Conservation (phyloP, 2,329 filamentous ascomycete species). For the Trichophyton rubrum region DNA sequence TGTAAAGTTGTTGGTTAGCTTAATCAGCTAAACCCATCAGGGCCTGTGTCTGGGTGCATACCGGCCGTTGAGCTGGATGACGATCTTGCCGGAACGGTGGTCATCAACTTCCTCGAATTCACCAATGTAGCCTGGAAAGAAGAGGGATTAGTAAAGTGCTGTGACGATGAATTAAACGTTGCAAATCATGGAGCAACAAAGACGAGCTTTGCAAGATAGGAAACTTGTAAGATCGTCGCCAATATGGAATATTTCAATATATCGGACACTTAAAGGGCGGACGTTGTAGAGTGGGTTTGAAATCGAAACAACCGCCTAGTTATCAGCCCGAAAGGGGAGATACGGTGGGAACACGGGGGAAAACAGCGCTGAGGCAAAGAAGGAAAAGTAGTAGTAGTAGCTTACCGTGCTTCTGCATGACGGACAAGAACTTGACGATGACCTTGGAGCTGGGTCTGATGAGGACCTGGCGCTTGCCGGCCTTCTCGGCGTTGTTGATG, state of each 20-base stretch:
- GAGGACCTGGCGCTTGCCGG: conserved; percentile 97
- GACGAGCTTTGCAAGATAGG: conserved; percentile 35
- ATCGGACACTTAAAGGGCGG: conserved; percentile 99
- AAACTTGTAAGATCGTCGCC: conserved; percentile 96
- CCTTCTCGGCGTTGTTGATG: conserved; percentile 99
- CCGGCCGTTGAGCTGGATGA: conserved; percentile 98
- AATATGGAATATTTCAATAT: conserved; percentile 52
- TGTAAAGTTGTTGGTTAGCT: conserved; percentile 15
- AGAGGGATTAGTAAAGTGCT: conserved; percentile 44
- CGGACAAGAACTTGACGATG: conserved; percentile 97
- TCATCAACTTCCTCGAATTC: conserved; percentile 99
- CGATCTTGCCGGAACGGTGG: conserved; percentile 99
- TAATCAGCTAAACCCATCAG: neutral
- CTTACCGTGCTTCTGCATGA: conserved; percentile 99
- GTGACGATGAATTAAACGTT: conserved; percentile 94
- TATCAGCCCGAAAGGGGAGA: conserved; percentile 78
- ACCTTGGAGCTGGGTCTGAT: conserved; percentile 99
- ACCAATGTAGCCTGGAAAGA: conserved; percentile 76
- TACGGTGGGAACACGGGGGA: conserved; percentile 6
- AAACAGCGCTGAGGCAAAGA: neutral
- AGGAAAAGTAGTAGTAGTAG: conserved; percentile 21
- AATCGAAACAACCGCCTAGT: conserved; percentile 92
- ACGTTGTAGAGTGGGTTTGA: conserved; percentile 55
- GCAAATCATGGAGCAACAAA: conserved; percentile 51
- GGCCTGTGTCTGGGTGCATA: conserved; percentile 21